Evolutionary conservation across 441 rosid genomes (phyloP), one percentile per base, ranked within the genome.

Genomic region (Gossypium davidsonii): DNA sequence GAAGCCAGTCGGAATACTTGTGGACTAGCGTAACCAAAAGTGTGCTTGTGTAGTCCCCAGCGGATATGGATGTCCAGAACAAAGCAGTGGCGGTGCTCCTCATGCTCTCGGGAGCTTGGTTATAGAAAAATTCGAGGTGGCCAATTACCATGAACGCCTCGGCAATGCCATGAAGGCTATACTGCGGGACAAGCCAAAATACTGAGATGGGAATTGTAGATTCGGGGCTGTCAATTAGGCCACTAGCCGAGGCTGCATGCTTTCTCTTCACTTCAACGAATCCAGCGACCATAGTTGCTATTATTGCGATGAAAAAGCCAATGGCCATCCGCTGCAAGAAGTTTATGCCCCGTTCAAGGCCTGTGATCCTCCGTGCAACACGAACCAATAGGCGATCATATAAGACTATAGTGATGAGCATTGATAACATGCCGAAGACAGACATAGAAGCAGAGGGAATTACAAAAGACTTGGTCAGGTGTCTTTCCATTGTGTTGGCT

Each of bases 391-490:
- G 3, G 8, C 97, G 92, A 74, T 93, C 96, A 49, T 93, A 93
- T 34, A 91, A n/a, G 56, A 73, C 85, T 42, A 90, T 87, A 14
- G 94, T 93, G 44, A 79, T 28, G 70, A 93, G 93, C 89, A 86
- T 85, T 21, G 85, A 80, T 44, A 73, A 46, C 42, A 76, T 81
- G 56, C 90, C 83, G 85, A 93, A 91, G 72, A 91, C 91, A 1
- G 91, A 77, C 88, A 91, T 88, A 60, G 97, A 93, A 25, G 88
- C 97, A 0, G 97, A 86, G 0, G 98, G 98, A 67, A 93, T 88
- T 78, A 88, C 77, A 76, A 93, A 91, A 46, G 89, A 72, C 1
- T 77, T 77, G 4, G 87, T 75, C 68, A 93, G 71, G 73, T 82
- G 87, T 55, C 93, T 78, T 75, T 93, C 79, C 98, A 91, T 93